Base-by-base conservation (phyloP, 1,284 basidiomycete genomes). In the Apiotrichum gracile region DNA sequence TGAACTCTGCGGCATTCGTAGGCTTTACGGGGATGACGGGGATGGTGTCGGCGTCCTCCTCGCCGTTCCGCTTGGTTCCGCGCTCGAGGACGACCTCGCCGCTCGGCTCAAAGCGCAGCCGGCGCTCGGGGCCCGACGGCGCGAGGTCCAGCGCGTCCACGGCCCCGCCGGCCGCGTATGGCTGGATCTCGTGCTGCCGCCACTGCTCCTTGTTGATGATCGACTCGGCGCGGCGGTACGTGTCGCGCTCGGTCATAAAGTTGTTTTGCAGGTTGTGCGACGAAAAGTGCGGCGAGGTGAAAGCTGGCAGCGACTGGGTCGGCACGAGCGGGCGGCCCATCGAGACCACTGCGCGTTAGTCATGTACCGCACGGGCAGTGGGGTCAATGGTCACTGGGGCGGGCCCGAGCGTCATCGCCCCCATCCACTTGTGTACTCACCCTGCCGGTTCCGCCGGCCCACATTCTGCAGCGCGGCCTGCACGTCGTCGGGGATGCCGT, bases 391-490 rank as follows among this genome's bases (percentile, higher is more conserved):
- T n/a, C n/a, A n/a, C n/a, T n/a, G n/a, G n/a, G n/a, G n/a, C n/a
- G n/a, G n/a, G n/a, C n/a, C n/a, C n/a, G n/a, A n/a, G n/a, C n/a
- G n/a, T n/a, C n/a, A n/a, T n/a, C n/a, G n/a, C n/a, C n/a, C n/a
- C n/a, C n/a, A n/a, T n/a, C n/a, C n/a, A n/a, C n/a, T n/a, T n/a
- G n/a, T n/a, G n/a, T 21, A 65, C 67, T 61, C 58, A 72, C 70
- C 54, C 60, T 62, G 60, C 26, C 70, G 47, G 9, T 57, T 62
- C n/a, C 56, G 48, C 14, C 67, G 49, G 9, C 62, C 65, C 0
- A 69, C 62, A 43, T 64, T 72, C 59, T 66, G 62, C 38, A 72
- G 47, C 26, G 62, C 62, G 16, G 54, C 49, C 52, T 63, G 62
- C 13, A 68, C 41, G 17, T 68, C 64, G 1, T 58, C 54, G 9